These are phyloP conservation scores for Leishmania amazonensis DNA, from an alignment of 208 protist species.

Conservation along the genomic window DNA sequence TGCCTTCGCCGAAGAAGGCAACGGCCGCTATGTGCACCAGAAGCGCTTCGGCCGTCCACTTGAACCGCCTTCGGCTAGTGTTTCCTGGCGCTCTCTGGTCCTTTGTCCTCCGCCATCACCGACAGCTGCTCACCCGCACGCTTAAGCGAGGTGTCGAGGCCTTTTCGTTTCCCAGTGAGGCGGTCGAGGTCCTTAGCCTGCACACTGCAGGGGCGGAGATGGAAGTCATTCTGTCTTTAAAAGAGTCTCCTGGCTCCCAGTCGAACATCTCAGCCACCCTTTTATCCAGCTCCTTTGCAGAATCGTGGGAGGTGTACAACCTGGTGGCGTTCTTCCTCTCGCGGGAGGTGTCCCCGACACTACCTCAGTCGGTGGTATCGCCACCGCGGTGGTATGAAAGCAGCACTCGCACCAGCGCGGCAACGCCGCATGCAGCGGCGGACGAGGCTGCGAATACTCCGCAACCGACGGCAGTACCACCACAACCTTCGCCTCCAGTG, in stretches of 20 bases:
- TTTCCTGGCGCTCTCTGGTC: constrained; percentile 26
- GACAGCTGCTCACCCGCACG: constrained; percentile 8
- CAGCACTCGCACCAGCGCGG: not conserved
- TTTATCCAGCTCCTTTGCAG: not conserved
- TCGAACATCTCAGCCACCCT: not conserved
- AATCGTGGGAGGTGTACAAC: constrained; percentile 28
- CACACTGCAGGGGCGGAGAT: constrained; percentile 11
- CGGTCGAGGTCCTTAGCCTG: constrained; percentile 18
- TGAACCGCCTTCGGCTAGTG: constrained; percentile 11
- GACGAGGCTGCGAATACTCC: not conserved
- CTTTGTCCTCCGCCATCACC: constrained; percentile 13
- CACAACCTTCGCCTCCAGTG: not conserved
- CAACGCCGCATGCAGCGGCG: not conserved
- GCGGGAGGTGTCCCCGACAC: not conserved
- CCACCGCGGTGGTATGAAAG: not conserved
- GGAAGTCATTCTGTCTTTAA: constrained; percentile 22
- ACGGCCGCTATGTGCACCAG: not conserved
- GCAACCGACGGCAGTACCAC: not conserved
- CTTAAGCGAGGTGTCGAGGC: constrained; percentile 12
- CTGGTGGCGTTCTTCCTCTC: constrained; percentile 10
- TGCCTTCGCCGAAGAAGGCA: not conserved
- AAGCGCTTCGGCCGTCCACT: not conserved
- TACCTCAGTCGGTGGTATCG: not conserved
- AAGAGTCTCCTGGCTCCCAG: too few relatives aligned
- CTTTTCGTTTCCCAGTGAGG: not conserved